Evolutionary conservation across 306 rosid species (phyloP), one percentile per base, ranked within the genome.

Genomic region (Oxytropis ochrocephala): DNA sequence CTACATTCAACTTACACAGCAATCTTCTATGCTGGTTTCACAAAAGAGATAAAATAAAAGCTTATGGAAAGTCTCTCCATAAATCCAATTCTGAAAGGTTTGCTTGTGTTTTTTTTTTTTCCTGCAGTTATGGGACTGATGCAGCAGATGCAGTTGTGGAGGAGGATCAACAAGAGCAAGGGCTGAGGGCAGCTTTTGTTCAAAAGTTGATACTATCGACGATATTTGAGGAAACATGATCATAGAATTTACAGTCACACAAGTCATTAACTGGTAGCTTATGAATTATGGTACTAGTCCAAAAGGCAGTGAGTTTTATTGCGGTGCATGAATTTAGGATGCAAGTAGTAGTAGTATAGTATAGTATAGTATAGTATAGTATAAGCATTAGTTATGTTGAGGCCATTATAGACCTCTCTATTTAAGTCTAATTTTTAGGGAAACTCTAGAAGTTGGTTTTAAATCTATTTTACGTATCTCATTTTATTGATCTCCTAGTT

Each of bases 131-230:
- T 6, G 60, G 33, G 57, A 55, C 80, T 24, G 76, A 76, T 74
- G 77, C 60, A 47, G 19, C 8, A 44, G 67, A 71, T 70, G 74
- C 64, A 57, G 81, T 42, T 48, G 83, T 70, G 60, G 81, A 75
- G 53, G 72, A 72, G 82, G 87, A 91, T 72, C 75, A 48, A 21
- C 84, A 75, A 79, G 96, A 89, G 89, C 82, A 42, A 70, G 79
- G 69, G 79, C 70, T 75, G 72, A 87, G 79, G 75, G 95, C 91
- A 10, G 69, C 76, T 38, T 95, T 91, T 41, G 92, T 79, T 80
- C 96, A 87, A 62, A 75, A 81, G 62, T 60, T 95, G 84, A 58
- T 84, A 11, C 54, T 63, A 50, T 95, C 99, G 47, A 91, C 89
- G 70, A 84, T 95, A 47, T 83, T 88, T 60, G 76, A 60, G 59